Conservation (phyloP, 345 rosid species). For the Orychophragmus violaceus region DNA sequence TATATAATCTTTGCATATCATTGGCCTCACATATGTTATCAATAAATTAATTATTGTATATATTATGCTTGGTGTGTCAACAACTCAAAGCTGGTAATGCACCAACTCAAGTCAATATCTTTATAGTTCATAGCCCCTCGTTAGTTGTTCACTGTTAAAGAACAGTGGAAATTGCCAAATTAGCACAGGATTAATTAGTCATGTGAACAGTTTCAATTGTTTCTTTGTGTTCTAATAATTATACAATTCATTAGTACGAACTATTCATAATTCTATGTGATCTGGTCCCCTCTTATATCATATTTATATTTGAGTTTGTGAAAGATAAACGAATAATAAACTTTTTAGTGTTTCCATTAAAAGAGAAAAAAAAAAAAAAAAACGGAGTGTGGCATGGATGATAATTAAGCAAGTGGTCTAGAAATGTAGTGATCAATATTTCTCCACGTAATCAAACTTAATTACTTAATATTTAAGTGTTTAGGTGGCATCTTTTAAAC, state of each 20-base stretch:
- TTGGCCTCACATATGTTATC: background rate
- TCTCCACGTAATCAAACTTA: constrained; percentile 27
- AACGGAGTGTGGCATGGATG: background rate
- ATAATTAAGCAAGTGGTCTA: constrained; percentile 4
- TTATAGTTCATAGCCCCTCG: constrained; percentile 24
- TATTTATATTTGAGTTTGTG: background rate
- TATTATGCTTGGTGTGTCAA: constrained; percentile 13
- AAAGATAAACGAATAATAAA: background rate
- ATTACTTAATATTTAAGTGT: constrained; percentile 6
- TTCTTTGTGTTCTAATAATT: constrained; percentile 1
- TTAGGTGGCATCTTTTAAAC: constrained; percentile 25
- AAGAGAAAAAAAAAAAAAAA: background rate
- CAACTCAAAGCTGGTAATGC: constrained; percentile 9
- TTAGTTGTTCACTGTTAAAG: constrained; percentile 28
- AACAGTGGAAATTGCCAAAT: constrained; percentile 30
- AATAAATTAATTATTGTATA: constrained; percentile 3
- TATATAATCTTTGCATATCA: background rate
- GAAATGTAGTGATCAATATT: background rate
- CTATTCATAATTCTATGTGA: background rate
- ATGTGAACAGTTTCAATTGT: constrained; percentile 12
- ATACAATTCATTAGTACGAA: background rate
- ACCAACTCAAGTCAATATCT: constrained; percentile 5
- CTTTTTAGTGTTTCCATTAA: background rate
- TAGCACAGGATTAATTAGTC: constrained; percentile 28
- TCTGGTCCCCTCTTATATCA: background rate